Conservation (phyloP, 2,329 filamentous ascomycete genomes). For the Aspergillus viridinutans region DNA sequence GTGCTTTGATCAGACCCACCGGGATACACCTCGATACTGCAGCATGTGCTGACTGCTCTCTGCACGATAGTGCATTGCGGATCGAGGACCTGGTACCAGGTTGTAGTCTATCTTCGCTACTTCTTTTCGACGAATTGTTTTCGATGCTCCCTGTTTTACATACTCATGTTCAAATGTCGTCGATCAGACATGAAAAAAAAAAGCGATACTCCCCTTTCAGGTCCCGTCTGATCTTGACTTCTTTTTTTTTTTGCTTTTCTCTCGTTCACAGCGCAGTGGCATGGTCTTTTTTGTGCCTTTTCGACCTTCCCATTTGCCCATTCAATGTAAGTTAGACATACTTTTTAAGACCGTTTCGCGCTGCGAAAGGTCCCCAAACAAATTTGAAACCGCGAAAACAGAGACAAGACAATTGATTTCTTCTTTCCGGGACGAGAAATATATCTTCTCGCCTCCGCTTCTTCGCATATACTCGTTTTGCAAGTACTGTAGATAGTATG, state of each 20-base stretch:
- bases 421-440: not conserved
- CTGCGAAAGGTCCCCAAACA: not conserved
- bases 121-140: not conserved
- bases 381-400: not conserved
- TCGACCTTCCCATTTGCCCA: not conserved
- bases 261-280: not conserved
- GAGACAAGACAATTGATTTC: not conserved
- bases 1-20: conserved; percentile 9
- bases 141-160: not conserved
- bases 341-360: not conserved
- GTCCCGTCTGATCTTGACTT: not conserved
- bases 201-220: not conserved
- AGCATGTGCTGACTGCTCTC: not conserved
- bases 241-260: not conserved
- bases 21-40: not conserved
- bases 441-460: not conserved
- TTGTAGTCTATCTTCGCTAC: not conserved
- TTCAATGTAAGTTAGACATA: not conserved
- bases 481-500: not conserved
- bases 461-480: not conserved
- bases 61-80: not conserved
- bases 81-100: not conserved
- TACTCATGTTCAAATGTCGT: not conserved
- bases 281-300: not conserved
- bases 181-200: not conserved